Conservation (phyloP, 257 asterid genomes). For the Thymus quinquecostatus region DNA sequence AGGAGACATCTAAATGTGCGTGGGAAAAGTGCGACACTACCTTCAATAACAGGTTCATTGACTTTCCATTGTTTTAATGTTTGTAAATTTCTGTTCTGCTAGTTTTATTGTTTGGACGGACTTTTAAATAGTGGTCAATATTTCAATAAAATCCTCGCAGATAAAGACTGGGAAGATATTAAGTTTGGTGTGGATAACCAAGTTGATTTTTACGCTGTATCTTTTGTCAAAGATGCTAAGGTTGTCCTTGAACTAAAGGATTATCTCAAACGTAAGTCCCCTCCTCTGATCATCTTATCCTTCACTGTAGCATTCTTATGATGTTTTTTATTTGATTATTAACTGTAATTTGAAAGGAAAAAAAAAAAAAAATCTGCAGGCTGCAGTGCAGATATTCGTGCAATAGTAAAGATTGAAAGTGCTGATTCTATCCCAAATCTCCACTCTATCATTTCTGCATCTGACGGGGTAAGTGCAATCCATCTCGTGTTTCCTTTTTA, state of each 20-base stretch:
- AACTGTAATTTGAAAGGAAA: constrained; percentile 24
- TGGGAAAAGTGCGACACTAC: constrained; percentile 95
- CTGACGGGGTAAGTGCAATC: constrained; percentile 82
- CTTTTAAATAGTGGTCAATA: constrained; percentile 10
- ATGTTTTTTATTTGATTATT: constrained; percentile 17
- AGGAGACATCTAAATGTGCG: constrained; percentile 97
- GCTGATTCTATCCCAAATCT: constrained; percentile 96
- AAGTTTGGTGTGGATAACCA: constrained; percentile 96
- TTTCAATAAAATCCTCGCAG: constrained; percentile 41
- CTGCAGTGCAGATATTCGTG: constrained; percentile 83
- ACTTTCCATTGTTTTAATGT: constrained; percentile 15
- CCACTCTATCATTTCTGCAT: constrained; percentile 86
- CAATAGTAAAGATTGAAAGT: constrained; percentile 91
- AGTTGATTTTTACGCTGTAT: constrained; percentile 97
- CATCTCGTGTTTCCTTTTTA: constrained; percentile 23
- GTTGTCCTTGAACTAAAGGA: constrained; percentile 91
- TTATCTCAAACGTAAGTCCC: constrained; percentile 67
- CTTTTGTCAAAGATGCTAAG: constrained; percentile 94
- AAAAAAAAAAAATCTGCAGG: constrained; percentile 49
- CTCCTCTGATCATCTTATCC: constrained; percentile 19
- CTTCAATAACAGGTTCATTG: constrained; percentile 89
- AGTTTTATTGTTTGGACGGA: constrained; percentile 18
- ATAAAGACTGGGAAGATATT: constrained; percentile 98
- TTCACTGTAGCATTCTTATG: constrained; percentile 5
- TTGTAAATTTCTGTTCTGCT: constrained; percentile 16